A percentile compares a stretch with the other conserved stretches of the same genome.
Conservation (phyloP, 768 basidiomycete genomes). For the Grammothele lineata region DNA sequence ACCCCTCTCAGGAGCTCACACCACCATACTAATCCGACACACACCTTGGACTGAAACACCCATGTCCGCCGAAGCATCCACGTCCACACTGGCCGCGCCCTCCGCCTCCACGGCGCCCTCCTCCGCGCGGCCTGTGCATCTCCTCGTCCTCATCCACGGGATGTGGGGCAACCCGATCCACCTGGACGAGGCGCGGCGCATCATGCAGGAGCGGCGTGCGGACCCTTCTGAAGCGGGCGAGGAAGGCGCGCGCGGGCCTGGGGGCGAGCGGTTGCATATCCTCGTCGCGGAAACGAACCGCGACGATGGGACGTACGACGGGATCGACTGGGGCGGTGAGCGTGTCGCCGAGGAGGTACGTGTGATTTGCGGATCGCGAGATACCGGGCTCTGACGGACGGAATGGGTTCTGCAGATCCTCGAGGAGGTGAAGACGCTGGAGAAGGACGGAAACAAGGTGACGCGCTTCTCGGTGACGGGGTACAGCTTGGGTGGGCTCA, state of each 20-base stretch:
- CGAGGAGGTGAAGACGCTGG: constrained; percentile 49
- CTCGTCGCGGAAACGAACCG: constrained; percentile 63
- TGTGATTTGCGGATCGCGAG: background rate
- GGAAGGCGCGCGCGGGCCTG: constrained; percentile 13
- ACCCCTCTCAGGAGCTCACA: too few relatives aligned
- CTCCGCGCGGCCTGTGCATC: constrained; percentile 25
- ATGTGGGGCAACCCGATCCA: constrained; percentile 82
- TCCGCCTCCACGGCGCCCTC: too few relatives aligned
- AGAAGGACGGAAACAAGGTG: constrained; percentile 51
- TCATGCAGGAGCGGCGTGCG: constrained; percentile 43
- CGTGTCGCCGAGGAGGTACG: constrained; percentile 74
- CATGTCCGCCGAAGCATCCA: constrained; percentile 9
- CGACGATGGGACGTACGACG: constrained; percentile 72
- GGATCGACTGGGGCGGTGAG: constrained; percentile 82
- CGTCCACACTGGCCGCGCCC: too few relatives aligned
- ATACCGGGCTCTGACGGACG: background rate
- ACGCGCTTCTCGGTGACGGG: constrained; percentile 71
- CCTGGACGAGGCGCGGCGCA: constrained; percentile 52
- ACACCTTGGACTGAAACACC: too few relatives aligned
- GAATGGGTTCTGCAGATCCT: constrained; percentile 41
- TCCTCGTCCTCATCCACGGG: constrained; percentile 48
- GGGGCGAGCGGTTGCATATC: constrained; percentile 49
- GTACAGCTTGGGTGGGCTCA: constrained; percentile 77
- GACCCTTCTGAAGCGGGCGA: constrained; percentile 19
- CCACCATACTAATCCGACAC: too few relatives aligned